Percentiles rank a stretch among this genome's conserved stretches.
Evolutionary conservation across 177 flowering plant species (phyloP).

Genomic region (Vitis hybrid): DNA sequence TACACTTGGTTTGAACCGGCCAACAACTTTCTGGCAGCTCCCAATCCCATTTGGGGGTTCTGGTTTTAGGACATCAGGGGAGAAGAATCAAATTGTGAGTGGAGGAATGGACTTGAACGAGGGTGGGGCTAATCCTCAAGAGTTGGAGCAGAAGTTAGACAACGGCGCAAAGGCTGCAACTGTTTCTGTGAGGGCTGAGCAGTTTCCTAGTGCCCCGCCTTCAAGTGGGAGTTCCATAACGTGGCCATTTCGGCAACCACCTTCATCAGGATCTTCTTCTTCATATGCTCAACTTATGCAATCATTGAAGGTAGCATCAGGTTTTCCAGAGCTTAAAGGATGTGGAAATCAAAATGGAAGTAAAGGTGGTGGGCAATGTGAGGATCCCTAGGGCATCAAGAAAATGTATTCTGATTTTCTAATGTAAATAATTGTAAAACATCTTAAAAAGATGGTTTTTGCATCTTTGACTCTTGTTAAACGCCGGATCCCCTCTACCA

Average conservation of each 20-base stretch:
- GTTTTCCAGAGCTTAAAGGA: slow-evolving; percentile 32
- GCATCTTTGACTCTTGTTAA: too few relatives aligned
- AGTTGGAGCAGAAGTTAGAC: slow-evolving; percentile 32
- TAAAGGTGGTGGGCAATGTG: slow-evolving; percentile 18
- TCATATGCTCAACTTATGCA: slow-evolving; percentile 25
- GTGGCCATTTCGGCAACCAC: slow-evolving; percentile 41
- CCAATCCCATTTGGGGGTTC: slow-evolving; percentile 35
- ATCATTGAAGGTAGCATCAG: slow-evolving; percentile 26
- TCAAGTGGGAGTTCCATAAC: slow-evolving; percentile 27
- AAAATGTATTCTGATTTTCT: not conserved
- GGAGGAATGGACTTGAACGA: slow-evolving; percentile 43
- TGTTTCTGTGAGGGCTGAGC: slow-evolving; percentile 21
- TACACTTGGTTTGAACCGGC: slow-evolving; percentile 18
- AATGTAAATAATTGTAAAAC: not conserved
- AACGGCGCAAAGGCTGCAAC: slow-evolving; percentile 22
- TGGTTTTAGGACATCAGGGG: slow-evolving; percentile 24
- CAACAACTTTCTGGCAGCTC: slow-evolving; percentile 38
- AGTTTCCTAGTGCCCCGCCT: slow-evolving; percentile 24
- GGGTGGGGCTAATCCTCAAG: slow-evolving; percentile 23
- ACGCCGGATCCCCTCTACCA: too few relatives aligned
- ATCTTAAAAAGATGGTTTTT: too few relatives aligned
- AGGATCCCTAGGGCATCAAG: not conserved
- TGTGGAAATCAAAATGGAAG: slow-evolving; percentile 21
- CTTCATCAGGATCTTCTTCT: slow-evolving; percentile 29
- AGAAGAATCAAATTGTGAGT: slow-evolving; percentile 25